Evolutionary conservation across 192 early-diverging fungal species (phyloP).

Genomic region (Lobosporangium transversale): DNA sequence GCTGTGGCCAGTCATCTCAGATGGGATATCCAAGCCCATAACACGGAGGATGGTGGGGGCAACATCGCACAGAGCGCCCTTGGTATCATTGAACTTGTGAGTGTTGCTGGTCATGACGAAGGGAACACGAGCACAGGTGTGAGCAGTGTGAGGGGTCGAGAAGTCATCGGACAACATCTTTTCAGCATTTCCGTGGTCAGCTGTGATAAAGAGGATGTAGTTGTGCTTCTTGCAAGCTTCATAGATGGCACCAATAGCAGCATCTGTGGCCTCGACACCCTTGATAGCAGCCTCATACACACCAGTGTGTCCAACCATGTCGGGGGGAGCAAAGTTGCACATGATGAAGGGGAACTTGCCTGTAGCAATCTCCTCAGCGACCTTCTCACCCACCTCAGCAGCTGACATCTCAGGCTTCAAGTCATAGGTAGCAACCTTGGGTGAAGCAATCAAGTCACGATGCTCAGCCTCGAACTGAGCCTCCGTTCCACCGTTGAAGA

Average conservation of each 20-base stretch:
- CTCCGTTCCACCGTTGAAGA: slow-evolving; percentile 99
- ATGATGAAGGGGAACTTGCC: slow-evolving; percentile 94
- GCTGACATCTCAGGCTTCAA: slow-evolving; percentile 96
- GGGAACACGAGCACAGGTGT: slow-evolving; percentile 90
- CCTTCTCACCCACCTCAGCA: slow-evolving; percentile 86
- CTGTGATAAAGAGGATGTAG: slow-evolving; percentile 94
- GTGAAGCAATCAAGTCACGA: slow-evolving; percentile 89
- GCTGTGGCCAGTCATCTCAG: slow-evolving; percentile 90
- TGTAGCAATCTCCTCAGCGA: slow-evolving; percentile 80
- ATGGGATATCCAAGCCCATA: slow-evolving; percentile 93
- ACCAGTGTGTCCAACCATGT: slow-evolving; percentile 98
- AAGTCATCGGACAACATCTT: slow-evolving; percentile 93
- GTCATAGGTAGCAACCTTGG: slow-evolving; percentile 98
- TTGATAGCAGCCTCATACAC: slow-evolving; percentile 90
- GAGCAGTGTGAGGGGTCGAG: slow-evolving; percentile 93
- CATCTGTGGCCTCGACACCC: slow-evolving; percentile 95
- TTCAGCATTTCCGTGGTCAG: slow-evolving; percentile 99
- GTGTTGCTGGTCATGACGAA: slow-evolving; percentile 84
- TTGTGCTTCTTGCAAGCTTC: slow-evolving; percentile 90
- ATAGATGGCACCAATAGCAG: slow-evolving; percentile 92
- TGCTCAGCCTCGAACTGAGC: slow-evolving; percentile 90
- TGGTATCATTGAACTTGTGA: slow-evolving; percentile 62
- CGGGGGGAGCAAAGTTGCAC: slow-evolving; percentile 99
- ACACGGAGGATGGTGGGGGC: slow-evolving; percentile 93
- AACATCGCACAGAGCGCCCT: slow-evolving; percentile 92